These are phyloP conservation scores for Brassica cretica DNA, from an alignment of 345 rosid genomes.

Conservation along the genomic window DNA sequence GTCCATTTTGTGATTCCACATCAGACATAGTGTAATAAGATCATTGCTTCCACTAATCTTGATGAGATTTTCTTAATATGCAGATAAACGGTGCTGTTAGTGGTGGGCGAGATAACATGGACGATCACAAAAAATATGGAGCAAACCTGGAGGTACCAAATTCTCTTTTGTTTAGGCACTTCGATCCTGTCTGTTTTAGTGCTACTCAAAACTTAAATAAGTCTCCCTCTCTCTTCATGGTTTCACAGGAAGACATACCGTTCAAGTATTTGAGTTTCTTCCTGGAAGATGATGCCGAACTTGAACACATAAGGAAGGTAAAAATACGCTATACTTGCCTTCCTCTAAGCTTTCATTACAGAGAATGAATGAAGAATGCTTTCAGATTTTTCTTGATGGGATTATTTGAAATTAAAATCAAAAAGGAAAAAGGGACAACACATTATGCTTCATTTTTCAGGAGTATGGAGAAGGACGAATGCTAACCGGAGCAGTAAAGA, in stretches of 20 bases:
- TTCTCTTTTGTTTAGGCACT: neutral
- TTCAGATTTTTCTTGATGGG: neutral
- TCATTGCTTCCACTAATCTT: neutral
- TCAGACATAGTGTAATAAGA: neutral
- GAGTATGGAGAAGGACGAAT: neutral
- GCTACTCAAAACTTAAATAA: neutral
- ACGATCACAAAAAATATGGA: constrained; percentile 68
- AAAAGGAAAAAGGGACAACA: no score
- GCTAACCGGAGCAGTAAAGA: constrained; percentile 56
- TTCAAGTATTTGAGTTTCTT: constrained; percentile 79
- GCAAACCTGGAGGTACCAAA: constrained; percentile 79
- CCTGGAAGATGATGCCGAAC: constrained; percentile 82
- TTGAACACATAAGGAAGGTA: constrained; percentile 78
- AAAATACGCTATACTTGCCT: neutral
- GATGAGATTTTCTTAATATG: constrained; percentile 5
- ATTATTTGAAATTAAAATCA: no score
- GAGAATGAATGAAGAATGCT: neutral
- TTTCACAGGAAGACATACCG: constrained; percentile 77
- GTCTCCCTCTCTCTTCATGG: neutral
- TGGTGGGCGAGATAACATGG: constrained; percentile 78
- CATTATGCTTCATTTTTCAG: neutral
- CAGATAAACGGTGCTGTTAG: constrained; percentile 81
- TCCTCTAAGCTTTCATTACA: neutral
- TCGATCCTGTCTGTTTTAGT: neutral
- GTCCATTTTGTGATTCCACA: neutral